Base-by-base conservation (phyloP, 2,329 filamentous ascomycete genomes). In the Dothistroma septosporum region DNA sequence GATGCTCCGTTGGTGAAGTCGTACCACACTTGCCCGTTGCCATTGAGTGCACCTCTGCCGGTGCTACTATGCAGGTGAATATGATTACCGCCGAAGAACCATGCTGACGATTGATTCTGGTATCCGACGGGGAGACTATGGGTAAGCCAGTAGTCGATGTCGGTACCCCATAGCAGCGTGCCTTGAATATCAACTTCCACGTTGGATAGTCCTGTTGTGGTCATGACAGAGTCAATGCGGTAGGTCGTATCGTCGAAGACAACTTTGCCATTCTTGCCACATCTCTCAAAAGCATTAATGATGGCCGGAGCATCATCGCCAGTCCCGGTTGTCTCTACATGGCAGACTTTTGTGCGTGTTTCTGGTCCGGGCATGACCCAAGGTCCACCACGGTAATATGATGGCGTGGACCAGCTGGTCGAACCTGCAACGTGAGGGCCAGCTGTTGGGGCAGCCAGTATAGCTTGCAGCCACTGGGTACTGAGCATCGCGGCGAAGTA, bases 1-100 rank as follows among this genome's bases (percentile, higher is more conserved):
- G 75, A 77, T 11, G 67, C 66, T 14, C 76, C 74, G 31, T 74
- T 70, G 53, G 68, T 66, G 35, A 65, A 66, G 28, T 83, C 76
- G 66, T 86, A 86, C 84, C 84, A 87, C 2, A 78, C 76, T 66
- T 85, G 80, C 1, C 84, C 84, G 66, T 86, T 86, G 10, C 84
- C 84, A 67, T 86, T 77, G 14, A 86, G 72, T 2, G 80, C 84
- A 4, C 84, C 84, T 21, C 72, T 70, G 12, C 80, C 80, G 64
- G 80, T 72, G 10, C 83, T 83, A 31, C 50, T 53, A 35, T 80
- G 74, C 62, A 82, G 77, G 10, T 73, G 69, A 24, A 87, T 73
- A 33, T 79, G 77, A 12, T 80, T 72, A 5, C 84, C 84, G 16
- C 83, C 83, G 63, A 85, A 77, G 56, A 80, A 72, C 79, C 80